Evolutionary conservation across 805 yeast genomes (phyloP), one percentile per base, ranked within the genome.

Genomic region (Lachancea kluyveri): DNA sequence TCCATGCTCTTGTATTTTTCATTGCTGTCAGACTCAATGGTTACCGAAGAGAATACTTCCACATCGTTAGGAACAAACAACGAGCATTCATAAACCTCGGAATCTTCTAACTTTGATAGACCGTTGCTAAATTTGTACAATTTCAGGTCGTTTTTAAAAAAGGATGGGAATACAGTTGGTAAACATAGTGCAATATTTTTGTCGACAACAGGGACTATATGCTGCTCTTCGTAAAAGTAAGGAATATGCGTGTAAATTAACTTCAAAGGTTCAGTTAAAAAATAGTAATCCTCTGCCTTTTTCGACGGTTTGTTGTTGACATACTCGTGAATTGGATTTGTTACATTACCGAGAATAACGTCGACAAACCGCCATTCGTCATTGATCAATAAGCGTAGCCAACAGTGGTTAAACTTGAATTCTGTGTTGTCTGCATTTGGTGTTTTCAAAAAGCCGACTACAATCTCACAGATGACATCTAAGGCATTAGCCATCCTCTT

Each of bases 201-300:
- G 40, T 84, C 88, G 39, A 90, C 62, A 3, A 94, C 84, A 4
- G 96, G 97, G 18, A 74, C 68, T 13, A 90, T 73, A 59, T 84
- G 95, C 57, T 92, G 98, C 42, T 83, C 79, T 38, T 74, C 79
- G 25, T 74, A 74, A 36, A 76, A 76, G 11, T 76, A 67, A 9
- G 98, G 97, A 28, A 86, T 76, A 56, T 92, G 98, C 0, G 96
- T 82, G 41, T 79, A 80, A 10, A 92, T 72, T 24, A 86, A 52
- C 35, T 77, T 72, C 33, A 77, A 59, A 1, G 98, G 98, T 43
- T 78, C 74, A 2, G 82, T 64, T 39, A 92, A 57, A 58, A 88
- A 90, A 56, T 84, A 92, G 50, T 76, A 79, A 30, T 74, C 45
- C 26, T 62, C 68, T 14, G 60, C 57, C 15, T 34, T 45, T 1